A percentile compares a stretch with the other conserved stretches of the same genome.
phyloP scores from a whole-genome alignment of 805 yeast genomes.

The Ogataea allantospora region DNA sequence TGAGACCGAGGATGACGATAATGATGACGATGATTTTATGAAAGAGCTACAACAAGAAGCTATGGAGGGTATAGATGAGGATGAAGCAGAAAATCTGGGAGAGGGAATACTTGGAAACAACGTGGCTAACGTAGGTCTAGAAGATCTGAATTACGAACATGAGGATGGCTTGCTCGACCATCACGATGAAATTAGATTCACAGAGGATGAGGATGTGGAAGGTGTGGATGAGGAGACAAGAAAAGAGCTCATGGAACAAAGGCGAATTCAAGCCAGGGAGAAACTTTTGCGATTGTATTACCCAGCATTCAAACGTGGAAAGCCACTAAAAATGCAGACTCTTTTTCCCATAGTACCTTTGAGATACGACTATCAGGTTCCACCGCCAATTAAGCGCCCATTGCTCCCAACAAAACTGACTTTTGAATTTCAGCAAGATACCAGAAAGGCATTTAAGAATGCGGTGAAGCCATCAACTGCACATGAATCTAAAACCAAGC shows the following conservation, averaged over 20 bases:
- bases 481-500: conserved; percentile 18
- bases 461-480: conserved; percentile 13
- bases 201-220: conserved; percentile 16
- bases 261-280: conserved; percentile 26
- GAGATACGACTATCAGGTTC: conserved; percentile 51
- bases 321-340: conserved; percentile 61
- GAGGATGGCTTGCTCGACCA: conserved; percentile 24
- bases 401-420: conserved; percentile 57
- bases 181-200: conserved; percentile 21
- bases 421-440: conserved; percentile 65
- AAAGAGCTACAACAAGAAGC: conserved; percentile 39
- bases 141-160: conserved; percentile 33
- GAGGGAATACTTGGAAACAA: conserved; percentile 34
- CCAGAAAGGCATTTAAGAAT: conserved; percentile 49
- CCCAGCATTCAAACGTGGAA: conserved; percentile 59
- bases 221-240: conserved; percentile 16
- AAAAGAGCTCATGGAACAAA: conserved; percentile 31
- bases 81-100: conserved; percentile 27
- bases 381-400: conserved; percentile 43
- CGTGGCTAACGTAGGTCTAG: conserved; percentile 32
- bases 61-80: conserved; percentile 36
- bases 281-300: conserved; percentile 47
- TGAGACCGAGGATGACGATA: conserved; percentile 38
- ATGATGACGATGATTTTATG: conserved; percentile 37
- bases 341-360: conserved; percentile 61